These are phyloP conservation scores for Papiliotrema nemorosa DNA, from an alignment of 1,284 basidiomycete genomes.

Conservation along the genomic window DNA sequence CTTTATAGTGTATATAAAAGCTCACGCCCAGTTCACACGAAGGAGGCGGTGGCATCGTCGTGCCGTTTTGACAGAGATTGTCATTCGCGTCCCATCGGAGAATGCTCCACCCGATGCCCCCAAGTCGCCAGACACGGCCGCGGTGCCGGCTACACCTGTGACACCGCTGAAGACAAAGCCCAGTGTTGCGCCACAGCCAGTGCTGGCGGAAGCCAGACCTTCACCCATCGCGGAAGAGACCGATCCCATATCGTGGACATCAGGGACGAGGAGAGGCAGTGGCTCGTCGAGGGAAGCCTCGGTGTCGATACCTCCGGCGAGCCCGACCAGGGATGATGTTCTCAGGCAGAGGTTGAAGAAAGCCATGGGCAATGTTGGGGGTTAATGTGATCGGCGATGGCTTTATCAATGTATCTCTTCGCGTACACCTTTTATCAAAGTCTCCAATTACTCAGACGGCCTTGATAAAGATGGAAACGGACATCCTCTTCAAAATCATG, in stretches of 20 bases:
- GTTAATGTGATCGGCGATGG: background rate
- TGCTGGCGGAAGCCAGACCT: conserved; percentile 1
- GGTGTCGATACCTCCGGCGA: conserved; percentile 7
- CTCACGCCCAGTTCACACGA: conserved; percentile 64
- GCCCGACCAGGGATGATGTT: conserved; percentile 36
- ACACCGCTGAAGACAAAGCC: conserved; percentile 2
- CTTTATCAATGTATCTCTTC: background rate
- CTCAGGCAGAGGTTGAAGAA: conserved; percentile 46
- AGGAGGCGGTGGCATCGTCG: conserved; percentile 78
- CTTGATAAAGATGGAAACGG: too few species aligned
- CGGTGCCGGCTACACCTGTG: background rate
- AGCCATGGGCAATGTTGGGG: conserved; percentile 38
- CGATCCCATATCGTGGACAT: background rate
- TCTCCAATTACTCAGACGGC: too few species aligned
- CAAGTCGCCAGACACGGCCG: too few species aligned
- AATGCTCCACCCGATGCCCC: background rate
- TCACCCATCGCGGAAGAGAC: background rate
- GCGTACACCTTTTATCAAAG: too few species aligned
- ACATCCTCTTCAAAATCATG: too few species aligned
- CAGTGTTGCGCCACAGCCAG: background rate
- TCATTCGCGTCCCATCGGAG: conserved; percentile 39
- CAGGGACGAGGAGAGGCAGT: background rate
- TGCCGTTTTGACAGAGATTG: conserved; percentile 68
- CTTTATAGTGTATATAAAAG: background rate
- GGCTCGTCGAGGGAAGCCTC: background rate